Base-by-base conservation (phyloP, 768 basidiomycete species). In the Royoungia palumana region DNA sequence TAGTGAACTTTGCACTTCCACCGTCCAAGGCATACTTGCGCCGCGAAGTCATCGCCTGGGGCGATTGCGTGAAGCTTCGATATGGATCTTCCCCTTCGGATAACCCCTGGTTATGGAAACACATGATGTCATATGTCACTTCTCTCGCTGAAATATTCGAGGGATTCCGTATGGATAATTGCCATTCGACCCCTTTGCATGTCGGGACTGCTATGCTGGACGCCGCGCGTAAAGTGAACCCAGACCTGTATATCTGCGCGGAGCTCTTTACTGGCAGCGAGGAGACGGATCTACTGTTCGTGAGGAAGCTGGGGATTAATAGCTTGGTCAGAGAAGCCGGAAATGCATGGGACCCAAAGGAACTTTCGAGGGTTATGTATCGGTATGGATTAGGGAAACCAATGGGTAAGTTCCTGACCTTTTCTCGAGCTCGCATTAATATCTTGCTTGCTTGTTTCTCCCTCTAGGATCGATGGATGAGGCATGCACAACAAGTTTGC, bases 151-250 rank as follows among this genome's bases (percentile, higher is more conserved):
- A 70, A 34, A 78, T 80, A 8, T 99, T 97, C 63, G 88, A 97
- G 51, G 96, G 96, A 10, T 99, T 99, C 79, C 82, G 96, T 24
- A 87, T 99, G 59, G 96, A 99, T 70, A 99, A 99, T 64, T 96
- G 93, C 54, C 95, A 99, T 70, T 98, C 95, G 4, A 99, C 96
- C 0, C 96, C 96, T 13, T 70, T 98, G 28, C 83, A 91, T 56
- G 93, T 98, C n/a, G 96, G 96, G n/a, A 85, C 86, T n/a, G 75
- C 77, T 38, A 85, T 99, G 74, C 83, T 99, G 30, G 96, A 99
- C 63, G 83, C 85, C 16, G 94, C 94, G 6, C 81, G 96, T 27
- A 83, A 83, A 19, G 82, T 83, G 44, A 92, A 92, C 56, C 94
- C 94, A 2, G 78, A 98, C 59, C 75, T 99, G n/a, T 98, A 98